Conservation (phyloP, 257 asterid species). For the Thymus mandschuricus region DNA sequence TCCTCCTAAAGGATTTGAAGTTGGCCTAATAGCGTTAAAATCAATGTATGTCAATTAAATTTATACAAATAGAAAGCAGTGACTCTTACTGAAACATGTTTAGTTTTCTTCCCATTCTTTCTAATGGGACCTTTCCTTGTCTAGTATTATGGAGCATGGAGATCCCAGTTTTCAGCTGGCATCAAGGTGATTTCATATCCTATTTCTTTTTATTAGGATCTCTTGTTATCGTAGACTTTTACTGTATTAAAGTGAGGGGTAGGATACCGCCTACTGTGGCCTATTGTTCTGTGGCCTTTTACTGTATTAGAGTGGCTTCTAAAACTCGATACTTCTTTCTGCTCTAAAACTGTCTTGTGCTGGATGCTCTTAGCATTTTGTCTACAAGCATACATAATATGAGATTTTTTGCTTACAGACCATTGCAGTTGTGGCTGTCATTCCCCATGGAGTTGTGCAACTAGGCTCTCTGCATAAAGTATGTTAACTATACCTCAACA, state of each 20-base stretch:
- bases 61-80: constrained; percentile 20
- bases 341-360: constrained; percentile 8
- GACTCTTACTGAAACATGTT: constrained; percentile 13
- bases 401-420: constrained; percentile 59
- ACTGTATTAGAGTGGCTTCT: background rate
- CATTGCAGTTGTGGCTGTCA: constrained; percentile 77
- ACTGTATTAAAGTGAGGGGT: constrained; percentile 10
- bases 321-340: constrained; percentile 15
- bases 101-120: constrained; percentile 23
- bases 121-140: constrained; percentile 35
- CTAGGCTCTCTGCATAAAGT: constrained; percentile 80
- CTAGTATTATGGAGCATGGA: constrained; percentile 76
- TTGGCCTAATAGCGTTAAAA: constrained; percentile 22
- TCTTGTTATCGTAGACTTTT: constrained; percentile 13
- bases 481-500: constrained; percentile 32
- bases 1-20: constrained; percentile 12
- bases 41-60: constrained; percentile 19
- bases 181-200: constrained; percentile 62
- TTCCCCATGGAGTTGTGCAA: constrained; percentile 87
- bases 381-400: constrained; percentile 15
- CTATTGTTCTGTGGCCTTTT: constrained; percentile 3
- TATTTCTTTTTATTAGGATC: constrained; percentile 12
- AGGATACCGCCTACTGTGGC: constrained; percentile 16
- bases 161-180: constrained; percentile 87
- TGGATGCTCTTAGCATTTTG: constrained; percentile 27